Conservation (phyloP, 1,284 basidiomycete species). For the Grifola frondosa region DNA sequence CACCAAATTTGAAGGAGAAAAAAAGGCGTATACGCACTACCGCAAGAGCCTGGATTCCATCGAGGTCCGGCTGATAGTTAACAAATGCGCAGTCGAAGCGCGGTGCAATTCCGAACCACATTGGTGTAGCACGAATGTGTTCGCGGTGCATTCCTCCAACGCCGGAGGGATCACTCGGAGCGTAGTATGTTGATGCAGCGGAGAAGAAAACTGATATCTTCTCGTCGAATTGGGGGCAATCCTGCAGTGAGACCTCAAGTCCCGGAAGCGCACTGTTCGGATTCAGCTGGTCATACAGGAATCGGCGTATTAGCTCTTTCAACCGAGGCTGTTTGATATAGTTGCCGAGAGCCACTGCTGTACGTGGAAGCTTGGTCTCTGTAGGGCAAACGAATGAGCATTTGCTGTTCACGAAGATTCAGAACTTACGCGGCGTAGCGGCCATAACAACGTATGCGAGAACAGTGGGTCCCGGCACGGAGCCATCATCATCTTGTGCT, state of each 20-base stretch:
- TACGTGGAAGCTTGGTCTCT: background rate
- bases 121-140: slow-evolving; percentile 12
- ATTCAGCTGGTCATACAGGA: slow-evolving; percentile 12
- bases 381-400: no score
- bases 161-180: slow-evolving; percentile 28
- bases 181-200: slow-evolving; percentile 16
- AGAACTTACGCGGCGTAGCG: slow-evolving; percentile 1
- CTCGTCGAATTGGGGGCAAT: slow-evolving; percentile 1
- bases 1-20: slow-evolving; percentile 8
- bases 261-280: slow-evolving; percentile 1
- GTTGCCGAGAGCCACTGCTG: background rate
- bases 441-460: slow-evolving; percentile 4
- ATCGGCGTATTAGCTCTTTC: slow-evolving; percentile 6
- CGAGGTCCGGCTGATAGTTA: background rate
- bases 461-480: background rate
- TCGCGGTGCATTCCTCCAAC: slow-evolving; percentile 23
- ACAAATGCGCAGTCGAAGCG: slow-evolving; percentile 16
- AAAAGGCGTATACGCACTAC: slow-evolving; percentile 9
- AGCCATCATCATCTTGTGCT: background rate
- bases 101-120: slow-evolving; percentile 14
- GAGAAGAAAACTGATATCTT: slow-evolving; percentile 13
- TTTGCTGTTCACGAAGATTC: background rate
- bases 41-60: slow-evolving; percentile 1
- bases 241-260: background rate
- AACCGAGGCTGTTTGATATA: background rate